These are phyloP conservation scores for Spergularia azorica DNA, from an alignment of 179 eudicot species.

Conservation along the genomic window DNA sequence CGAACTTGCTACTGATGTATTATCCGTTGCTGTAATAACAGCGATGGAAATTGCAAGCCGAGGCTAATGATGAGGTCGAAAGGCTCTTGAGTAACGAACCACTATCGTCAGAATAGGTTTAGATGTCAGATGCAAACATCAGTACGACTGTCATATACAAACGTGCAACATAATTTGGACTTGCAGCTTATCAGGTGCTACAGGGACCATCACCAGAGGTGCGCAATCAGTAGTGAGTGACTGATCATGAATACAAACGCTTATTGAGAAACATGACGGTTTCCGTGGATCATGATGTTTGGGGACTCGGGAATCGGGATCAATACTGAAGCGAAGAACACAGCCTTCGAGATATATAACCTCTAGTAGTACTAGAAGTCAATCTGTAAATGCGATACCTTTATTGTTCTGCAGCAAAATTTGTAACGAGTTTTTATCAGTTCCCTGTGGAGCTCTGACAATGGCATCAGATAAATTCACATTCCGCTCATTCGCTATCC, in stretches of 20 bases:
- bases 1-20: background rate
- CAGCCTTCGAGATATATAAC: too few species aligned
- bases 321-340: background rate
- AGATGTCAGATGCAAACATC: background rate
- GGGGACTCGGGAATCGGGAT: background rate
- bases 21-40: slow-evolving; percentile 23
- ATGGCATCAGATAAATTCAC: too few species aligned
- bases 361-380: too few species aligned
- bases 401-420: background rate
- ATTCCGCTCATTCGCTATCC: too few species aligned
- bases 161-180: background rate
- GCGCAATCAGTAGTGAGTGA: too few species aligned
- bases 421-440: too few species aligned
- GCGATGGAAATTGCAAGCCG: slow-evolving; percentile 85
- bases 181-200: background rate
- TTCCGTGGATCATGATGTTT: background rate
- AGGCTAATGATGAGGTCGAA: slow-evolving; percentile 94
- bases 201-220: background rate
- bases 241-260: background rate
- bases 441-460: too few species aligned
- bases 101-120: slow-evolving; percentile 43
- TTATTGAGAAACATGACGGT: background rate
- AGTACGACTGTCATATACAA: background rate
- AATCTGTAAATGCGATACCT: background rate
- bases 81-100: slow-evolving; percentile 72